Conservation (phyloP, 1,284 basidiomycete genomes). For the Ustilago hordei region DNA sequence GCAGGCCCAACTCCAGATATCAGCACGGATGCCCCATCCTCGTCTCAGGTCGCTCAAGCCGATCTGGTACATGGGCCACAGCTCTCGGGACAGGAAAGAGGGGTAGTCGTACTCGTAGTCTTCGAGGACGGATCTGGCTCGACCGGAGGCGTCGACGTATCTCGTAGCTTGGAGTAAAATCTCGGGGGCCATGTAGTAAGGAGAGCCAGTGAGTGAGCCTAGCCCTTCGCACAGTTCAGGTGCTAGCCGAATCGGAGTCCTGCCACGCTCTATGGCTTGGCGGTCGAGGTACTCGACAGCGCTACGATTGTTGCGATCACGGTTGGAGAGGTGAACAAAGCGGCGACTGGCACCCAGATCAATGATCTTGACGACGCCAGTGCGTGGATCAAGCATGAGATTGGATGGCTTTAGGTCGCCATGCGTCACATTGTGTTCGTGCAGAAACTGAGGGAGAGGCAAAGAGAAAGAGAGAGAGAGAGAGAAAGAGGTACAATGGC, state of each 20-base stretch:
- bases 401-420: conserved; percentile 63
- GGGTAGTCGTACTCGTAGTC: conserved; percentile 53
- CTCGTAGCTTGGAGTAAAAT: conserved; percentile 60
- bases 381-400: conserved; percentile 59
- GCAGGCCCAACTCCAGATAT: conserved; percentile 65
- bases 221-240: conserved; percentile 53
- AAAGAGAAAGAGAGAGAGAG: not conserved
- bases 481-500: no score
- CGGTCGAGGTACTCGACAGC: conserved; percentile 58
- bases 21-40: conserved; percentile 61
- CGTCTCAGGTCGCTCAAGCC: conserved; percentile 51
- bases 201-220: conserved; percentile 61
- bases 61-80: conserved; percentile 38
- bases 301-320: conserved; percentile 45
- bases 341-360: conserved; percentile 59
- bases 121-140: conserved; percentile 48
- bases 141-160: conserved; percentile 44
- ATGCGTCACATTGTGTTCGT: conserved; percentile 58
- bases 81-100: conserved; percentile 27
- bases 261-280: conserved; percentile 8
- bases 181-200: conserved; percentile 62
- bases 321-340: conserved; percentile 54
- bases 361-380: conserved; percentile 57
- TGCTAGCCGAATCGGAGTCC: conserved; percentile 14
- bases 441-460: conserved; percentile 30